These are phyloP conservation scores for Diplodia sapinea DNA, from an alignment of 2,329 filamentous ascomycete species.

Conservation along the genomic window DNA sequence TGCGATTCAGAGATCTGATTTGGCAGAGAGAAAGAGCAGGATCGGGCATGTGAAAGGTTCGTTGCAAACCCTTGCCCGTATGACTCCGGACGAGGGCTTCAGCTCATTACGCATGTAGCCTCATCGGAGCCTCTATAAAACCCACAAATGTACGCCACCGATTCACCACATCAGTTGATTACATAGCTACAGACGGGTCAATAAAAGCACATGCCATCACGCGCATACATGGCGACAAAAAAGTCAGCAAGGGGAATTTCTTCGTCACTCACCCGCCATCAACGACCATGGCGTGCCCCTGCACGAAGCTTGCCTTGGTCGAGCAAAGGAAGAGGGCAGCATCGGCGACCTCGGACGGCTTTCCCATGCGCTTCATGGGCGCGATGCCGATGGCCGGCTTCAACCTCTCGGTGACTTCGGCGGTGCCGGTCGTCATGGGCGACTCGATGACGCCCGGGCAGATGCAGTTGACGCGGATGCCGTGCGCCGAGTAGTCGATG, in stretches of 20 bases:
- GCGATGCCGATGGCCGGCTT: slow-evolving; percentile 52
- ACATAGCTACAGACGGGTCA: neutral
- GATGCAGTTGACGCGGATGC: slow-evolving; percentile 65
- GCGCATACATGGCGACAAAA: too few species aligned
- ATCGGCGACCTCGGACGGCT: slow-evolving; percentile 61
- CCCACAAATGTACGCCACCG: too few species aligned
- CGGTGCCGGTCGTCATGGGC: slow-evolving; percentile 42
- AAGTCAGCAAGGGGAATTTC: neutral
- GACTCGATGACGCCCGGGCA: slow-evolving; percentile 60
- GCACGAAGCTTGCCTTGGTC: slow-evolving; percentile 60
- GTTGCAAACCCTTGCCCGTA: too few species aligned
- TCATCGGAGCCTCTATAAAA: neutral
- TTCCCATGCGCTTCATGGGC: slow-evolving; percentile 56
- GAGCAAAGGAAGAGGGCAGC: slow-evolving; percentile 59
- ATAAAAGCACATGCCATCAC: too few species aligned
- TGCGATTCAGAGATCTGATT: too few species aligned
- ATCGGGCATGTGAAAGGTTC: too few species aligned
- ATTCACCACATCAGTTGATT: neutral
- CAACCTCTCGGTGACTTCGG: slow-evolving; percentile 42
- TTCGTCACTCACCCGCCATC: slow-evolving; percentile 48
- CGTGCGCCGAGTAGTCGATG: slow-evolving; percentile 58
- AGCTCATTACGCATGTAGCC: too few species aligned
- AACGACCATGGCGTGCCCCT: slow-evolving; percentile 55
- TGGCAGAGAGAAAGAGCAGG: too few species aligned
- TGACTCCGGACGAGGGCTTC: too few species aligned